Evolutionary conservation across 2,329 filamentous ascomycete species (phyloP), one percentile per base, ranked within the genome.

Genomic region (Phaeosphaeria sp.): DNA sequence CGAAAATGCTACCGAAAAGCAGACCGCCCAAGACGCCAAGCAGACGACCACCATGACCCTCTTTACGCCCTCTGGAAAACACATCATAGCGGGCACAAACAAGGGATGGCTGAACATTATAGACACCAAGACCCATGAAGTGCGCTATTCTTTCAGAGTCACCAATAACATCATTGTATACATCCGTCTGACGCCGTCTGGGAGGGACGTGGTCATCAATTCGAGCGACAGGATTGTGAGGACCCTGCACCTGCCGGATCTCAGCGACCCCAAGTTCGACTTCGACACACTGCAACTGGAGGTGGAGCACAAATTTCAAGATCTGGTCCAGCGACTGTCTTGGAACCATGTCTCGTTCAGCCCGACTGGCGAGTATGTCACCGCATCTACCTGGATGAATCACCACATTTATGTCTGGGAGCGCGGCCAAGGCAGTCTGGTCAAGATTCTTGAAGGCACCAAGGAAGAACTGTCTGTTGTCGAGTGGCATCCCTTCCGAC

Each of bases 351-450:
- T 97, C 57, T 93, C 93, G 0, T 98, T 99, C 76, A 96, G 92
- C 71, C 90, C 92, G 0, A 95, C 91, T 0, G 93, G 93, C 52
- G 95, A 99, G 78, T 98, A 98, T 74, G 93, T 99, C 42, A 93
- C 93, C 22, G 95, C 96, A 0, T 96, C 93, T 23, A 98, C 95
- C 1, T 97, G 93, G 77, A 98, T 98, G 83, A 99, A 99, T 72
- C 93, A 97, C 69, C 94, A 99, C 78, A 91, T 99, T 63, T 98
- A 98, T 78, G 93, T 98, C 25, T 98, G 94, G 95, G 95, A 99
- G 79, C 88, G 95, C 54, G 90, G 90, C 55, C 92, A 96, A 71
- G 95, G 95, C 50, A 97, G 92, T 77, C 81, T 99, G 56, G 93
- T 97, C 52, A 96, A 96, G 77, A 99, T 99, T 81, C 84, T 99